phyloP scores from a whole-genome alignment of 768 basidiomycete genomes.

The Lactarius hatsudake region DNA sequence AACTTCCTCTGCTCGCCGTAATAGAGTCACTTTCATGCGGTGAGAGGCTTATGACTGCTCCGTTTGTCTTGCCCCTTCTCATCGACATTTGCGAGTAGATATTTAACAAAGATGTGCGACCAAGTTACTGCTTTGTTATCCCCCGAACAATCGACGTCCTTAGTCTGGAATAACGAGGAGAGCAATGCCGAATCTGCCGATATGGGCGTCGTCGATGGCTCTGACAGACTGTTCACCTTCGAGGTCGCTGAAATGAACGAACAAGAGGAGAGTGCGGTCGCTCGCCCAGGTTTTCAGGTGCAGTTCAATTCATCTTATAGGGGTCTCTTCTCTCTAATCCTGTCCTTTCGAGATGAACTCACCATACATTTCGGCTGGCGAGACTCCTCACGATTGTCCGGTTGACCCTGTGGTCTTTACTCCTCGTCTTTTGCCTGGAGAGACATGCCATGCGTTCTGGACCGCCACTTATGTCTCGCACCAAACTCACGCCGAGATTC shows the following conservation, averaged over 20 bases:
- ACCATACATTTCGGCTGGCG: background rate
- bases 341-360: slow-evolving; percentile 3
- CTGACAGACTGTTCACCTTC: slow-evolving; percentile 51
- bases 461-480: slow-evolving; percentile 4
- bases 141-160: slow-evolving; percentile 42
- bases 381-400: background rate
- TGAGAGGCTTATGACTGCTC: slow-evolving; percentile 26
- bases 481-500: background rate
- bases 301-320: background rate
- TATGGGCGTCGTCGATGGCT: slow-evolving; percentile 41
- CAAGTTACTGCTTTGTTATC: slow-evolving; percentile 53
- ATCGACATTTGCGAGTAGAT: background rate
- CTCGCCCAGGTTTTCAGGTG: slow-evolving; percentile 49
- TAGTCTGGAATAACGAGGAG: slow-evolving; percentile 45
- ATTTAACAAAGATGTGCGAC: slow-evolving; percentile 41
- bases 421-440: slow-evolving; percentile 22
- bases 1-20: slow-evolving; percentile 43
- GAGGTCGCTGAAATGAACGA: slow-evolving; percentile 54
- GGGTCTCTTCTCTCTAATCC: background rate
- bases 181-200: slow-evolving; percentile 30
- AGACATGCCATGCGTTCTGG: slow-evolving; percentile 26
- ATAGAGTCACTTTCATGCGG: slow-evolving; percentile 64
- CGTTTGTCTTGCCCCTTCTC: background rate
- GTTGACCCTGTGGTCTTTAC: background rate
- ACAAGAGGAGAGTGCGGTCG: slow-evolving; percentile 50